phyloP scores from a whole-genome alignment of 2,329 filamentous ascomycete species.

The Xylaria multiplex region DNA sequence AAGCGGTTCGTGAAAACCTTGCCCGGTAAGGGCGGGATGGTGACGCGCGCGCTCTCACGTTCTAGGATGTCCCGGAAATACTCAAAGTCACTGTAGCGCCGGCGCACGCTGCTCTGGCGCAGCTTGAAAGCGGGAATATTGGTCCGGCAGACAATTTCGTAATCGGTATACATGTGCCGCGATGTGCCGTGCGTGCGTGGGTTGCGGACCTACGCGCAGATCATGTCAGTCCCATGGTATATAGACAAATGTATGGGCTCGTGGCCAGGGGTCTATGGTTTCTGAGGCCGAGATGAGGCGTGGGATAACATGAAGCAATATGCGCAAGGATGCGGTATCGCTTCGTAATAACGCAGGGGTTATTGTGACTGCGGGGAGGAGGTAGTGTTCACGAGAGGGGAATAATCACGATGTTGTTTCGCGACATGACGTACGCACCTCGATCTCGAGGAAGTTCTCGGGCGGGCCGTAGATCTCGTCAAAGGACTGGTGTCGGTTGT shows the following conservation, averaged over 20 bases:
- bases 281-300: too few relatives aligned
- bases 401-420: not conserved
- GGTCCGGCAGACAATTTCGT: constrained; percentile 96
- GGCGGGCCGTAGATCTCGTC: constrained; percentile 99
- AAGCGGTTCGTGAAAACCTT: constrained; percentile 99
- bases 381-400: not conserved
- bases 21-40: constrained; percentile 92
- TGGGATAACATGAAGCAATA: not conserved
- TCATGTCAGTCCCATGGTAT: constrained; percentile 4
- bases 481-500: constrained; percentile 89
- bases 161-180: constrained; percentile 97
- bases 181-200: constrained; percentile 95
- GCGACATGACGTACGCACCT: constrained; percentile 65
- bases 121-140: constrained; percentile 99
- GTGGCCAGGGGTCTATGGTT: not conserved
- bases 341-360: not conserved
- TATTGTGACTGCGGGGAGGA: not conserved
- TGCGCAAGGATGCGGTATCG: not conserved
- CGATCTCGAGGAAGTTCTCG: constrained; percentile 98
- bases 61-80: constrained; percentile 98
- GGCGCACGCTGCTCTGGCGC: constrained; percentile 84
- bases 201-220: constrained; percentile 77
- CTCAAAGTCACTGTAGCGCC: constrained; percentile 97
- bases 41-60: constrained; percentile 91
- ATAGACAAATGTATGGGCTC: not conserved